Evolutionary conservation across 129 eudicot genomes (phyloP), one percentile per base, ranked within the genome.

Genomic region (Calendula officinalis): DNA sequence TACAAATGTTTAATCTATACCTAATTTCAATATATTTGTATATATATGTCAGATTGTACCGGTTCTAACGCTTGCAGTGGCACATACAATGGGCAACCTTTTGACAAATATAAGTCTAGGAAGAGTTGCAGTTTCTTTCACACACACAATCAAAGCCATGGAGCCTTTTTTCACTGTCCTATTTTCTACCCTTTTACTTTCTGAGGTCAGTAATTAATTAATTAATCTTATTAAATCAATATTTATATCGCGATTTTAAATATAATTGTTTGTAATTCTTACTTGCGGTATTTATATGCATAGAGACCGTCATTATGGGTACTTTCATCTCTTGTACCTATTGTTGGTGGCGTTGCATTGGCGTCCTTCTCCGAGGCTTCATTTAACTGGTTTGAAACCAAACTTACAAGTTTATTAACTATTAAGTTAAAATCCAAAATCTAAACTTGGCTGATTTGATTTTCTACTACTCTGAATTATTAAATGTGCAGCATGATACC

Each of bases 131-230:
- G 98, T 91, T 69, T 91, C 98, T 1, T 91, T 91, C 81, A 91
- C 98, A 66, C 96, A 91, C 79, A 91, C 98, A 1, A 87, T 91
- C 73, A 91, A 91, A 82, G 94, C 98, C 6, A 87, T 91, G 98
- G 98, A 91, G 67, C 98, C 98, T 7, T 91, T 91, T 75, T 91
- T 91, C 82, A 83, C 98, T 5, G 98, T 91, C 54, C 12, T 91
- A 15, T 76, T 91, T 56, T 82, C 96, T 43, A 72, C 78, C 58
- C 75, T 91, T 38, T 80, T 91, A 11, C 71, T 91, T 48, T 80
- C 83, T 1, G 94, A 91, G 98, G 98, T 91, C n/a, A 35, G 59
- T 73, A 16, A 11, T 35, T 38, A 22, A 22, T 22, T 22, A 0
- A 22, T 22, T 22, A 16, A 17, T 34, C 39, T 16, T 4, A 3